These are phyloP conservation scores for Pinus albicaulis DNA, from an alignment of 75 land plant genomes.

Conservation along the genomic window DNA sequence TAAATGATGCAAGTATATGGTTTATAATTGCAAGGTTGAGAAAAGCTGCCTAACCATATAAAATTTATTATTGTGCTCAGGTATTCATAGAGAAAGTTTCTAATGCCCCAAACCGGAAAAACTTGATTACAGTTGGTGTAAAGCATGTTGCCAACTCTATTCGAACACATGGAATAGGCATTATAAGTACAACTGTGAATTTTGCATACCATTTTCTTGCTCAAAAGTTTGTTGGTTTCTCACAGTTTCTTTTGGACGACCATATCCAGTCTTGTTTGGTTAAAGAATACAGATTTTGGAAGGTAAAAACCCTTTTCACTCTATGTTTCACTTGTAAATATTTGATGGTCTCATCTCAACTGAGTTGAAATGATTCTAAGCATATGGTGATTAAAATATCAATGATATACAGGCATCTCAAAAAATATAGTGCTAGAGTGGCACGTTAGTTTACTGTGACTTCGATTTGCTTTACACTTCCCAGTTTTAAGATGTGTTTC, in stretches of 20 bases:
- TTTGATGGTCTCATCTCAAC: background rate
- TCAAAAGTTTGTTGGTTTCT: constrained; percentile 34
- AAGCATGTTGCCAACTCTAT: constrained; percentile 43
- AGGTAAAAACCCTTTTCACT: constrained; percentile 20
- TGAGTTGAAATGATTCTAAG: too few relatives aligned
- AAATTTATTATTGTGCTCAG: constrained; percentile 13
- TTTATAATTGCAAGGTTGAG: background rate
- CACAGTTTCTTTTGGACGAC: constrained; percentile 45
- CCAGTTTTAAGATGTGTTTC: too few relatives aligned
- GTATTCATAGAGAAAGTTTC: constrained; percentile 43
- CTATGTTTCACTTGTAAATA: background rate
- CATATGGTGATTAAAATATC: background rate
- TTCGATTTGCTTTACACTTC: background rate
- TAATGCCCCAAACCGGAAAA: constrained; percentile 29
- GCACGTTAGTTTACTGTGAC: background rate
- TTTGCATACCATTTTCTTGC: constrained; percentile 39
- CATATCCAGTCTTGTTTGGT: constrained; percentile 29
- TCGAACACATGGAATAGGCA: constrained; percentile 41
- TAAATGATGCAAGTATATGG: background rate
- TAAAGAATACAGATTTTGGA: constrained; percentile 34
- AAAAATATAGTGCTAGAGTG: background rate
- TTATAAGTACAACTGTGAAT: constrained; percentile 39
- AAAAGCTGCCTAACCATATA: background rate
- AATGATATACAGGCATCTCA: background rate
- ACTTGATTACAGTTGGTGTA: constrained; percentile 42